These are phyloP conservation scores for Fusarium domesticum DNA, from an alignment of 2,329 filamentous ascomycete genomes.

Conservation along the genomic window DNA sequence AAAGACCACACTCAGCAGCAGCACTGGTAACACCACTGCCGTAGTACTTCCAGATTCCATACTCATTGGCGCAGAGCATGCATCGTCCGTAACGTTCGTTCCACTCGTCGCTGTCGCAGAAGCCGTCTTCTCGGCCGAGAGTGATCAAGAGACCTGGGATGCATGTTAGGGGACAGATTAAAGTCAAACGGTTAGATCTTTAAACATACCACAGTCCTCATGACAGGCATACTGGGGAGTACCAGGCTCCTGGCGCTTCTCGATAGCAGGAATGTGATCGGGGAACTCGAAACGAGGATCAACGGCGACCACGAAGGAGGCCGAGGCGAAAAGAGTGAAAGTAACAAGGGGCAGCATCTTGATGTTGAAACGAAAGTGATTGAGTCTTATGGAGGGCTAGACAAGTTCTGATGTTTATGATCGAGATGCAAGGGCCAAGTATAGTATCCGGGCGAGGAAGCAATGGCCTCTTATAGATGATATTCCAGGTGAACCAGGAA, in stretches of 20 bases:
- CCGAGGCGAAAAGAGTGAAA: constrained; percentile 22
- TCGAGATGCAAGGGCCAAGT: too few species aligned
- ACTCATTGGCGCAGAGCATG: constrained; percentile 42
- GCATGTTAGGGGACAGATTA: neutral
- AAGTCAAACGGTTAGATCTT: constrained; percentile 1
- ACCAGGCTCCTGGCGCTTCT: constrained; percentile 44
- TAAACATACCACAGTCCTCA: constrained; percentile 43
- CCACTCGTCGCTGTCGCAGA: constrained; percentile 41
- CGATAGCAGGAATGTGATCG: constrained; percentile 23
- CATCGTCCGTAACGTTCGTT: constrained; percentile 40
- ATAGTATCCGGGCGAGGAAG: too few species aligned
- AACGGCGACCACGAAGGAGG: constrained; percentile 11
- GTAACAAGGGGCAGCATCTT: constrained; percentile 17
- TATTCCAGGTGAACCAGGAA: too few species aligned
- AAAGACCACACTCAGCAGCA: constrained; percentile 31
- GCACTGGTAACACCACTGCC: constrained; percentile 34
- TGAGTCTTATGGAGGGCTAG: too few species aligned
- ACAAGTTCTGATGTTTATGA: too few species aligned
- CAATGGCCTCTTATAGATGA: too few species aligned
- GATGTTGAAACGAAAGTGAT: neutral
- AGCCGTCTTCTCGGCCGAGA: constrained; percentile 32
- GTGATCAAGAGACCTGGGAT: constrained; percentile 29
- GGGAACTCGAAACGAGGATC: constrained; percentile 34
- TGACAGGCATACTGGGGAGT: constrained; percentile 45
- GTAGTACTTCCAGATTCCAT: constrained; percentile 46